These are phyloP conservation scores for Schizochytrium sp. DNA, from an alignment of 108 stramenopile species.

Conservation along the genomic window DNA sequence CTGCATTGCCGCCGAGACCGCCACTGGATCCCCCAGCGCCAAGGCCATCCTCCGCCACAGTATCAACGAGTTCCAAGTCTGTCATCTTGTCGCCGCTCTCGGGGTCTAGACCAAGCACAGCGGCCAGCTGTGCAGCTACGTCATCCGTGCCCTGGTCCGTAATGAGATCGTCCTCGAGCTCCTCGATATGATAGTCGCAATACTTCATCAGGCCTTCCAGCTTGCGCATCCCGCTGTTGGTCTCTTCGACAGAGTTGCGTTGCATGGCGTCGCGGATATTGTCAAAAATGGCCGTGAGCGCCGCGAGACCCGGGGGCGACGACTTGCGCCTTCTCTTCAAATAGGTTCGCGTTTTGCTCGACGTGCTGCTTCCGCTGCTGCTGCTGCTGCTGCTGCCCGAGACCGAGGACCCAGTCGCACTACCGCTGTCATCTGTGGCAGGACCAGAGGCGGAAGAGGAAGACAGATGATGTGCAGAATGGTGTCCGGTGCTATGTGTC, in stretches of 20 bases:
- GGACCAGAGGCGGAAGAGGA: too few relatives aligned
- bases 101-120: neutral
- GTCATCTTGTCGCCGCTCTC: neutral
- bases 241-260: neutral
- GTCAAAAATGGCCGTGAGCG: neutral
- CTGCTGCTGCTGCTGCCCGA: neutral
- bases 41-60: too few relatives aligned
- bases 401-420: neutral
- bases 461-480: too few relatives aligned
- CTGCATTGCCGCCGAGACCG: neutral
- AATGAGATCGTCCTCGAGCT: neutral
- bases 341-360: neutral
- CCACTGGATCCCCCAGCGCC: too few relatives aligned
- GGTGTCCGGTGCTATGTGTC: too few relatives aligned
- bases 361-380: neutral
- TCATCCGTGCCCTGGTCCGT: neutral
- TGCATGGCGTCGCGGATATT: neutral
- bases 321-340: neutral
- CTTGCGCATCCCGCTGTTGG: neutral
- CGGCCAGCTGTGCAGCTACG: neutral
- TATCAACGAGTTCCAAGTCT: neutral
- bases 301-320: neutral
- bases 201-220: neutral
- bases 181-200: neutral
- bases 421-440: too few relatives aligned